Percentiles rank a stretch among this genome's conserved stretches.
These are phyloP conservation scores for Scenedesmus sp. DNA, from an alignment of 163 green algal species.

Conservation along the genomic window DNA sequence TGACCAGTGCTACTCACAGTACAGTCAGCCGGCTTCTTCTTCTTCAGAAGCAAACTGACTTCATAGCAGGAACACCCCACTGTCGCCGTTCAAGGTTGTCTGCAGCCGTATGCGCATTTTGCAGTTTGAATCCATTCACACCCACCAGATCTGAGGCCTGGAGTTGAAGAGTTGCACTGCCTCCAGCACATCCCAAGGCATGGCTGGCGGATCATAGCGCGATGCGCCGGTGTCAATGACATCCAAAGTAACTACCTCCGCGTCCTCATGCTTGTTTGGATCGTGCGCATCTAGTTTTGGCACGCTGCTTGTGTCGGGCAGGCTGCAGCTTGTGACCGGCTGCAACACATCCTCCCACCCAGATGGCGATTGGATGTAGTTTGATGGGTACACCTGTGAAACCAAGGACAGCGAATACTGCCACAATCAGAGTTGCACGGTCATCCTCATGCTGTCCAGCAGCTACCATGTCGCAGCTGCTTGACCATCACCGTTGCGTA, in stretches of 20 bases:
- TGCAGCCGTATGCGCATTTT: too few relatives aligned
- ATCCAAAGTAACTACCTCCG: background rate
- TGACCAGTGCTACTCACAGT: too few relatives aligned
- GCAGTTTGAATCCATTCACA: background rate
- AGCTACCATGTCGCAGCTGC: too few relatives aligned
- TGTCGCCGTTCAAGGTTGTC: background rate
- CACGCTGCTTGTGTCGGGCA: background rate
- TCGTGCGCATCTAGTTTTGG: background rate
- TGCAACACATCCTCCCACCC: slow-evolving; percentile 30
- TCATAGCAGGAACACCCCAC: too few relatives aligned
- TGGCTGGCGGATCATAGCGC: background rate
- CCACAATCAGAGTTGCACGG: background rate
- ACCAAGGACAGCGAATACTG: background rate
- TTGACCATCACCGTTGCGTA: too few relatives aligned
- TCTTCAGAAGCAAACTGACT: too few relatives aligned
- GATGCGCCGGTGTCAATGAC: slow-evolving; percentile 38
- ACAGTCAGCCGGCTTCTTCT: too few relatives aligned
- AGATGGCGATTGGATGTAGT: slow-evolving; percentile 1
- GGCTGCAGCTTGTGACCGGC: slow-evolving; percentile 16
- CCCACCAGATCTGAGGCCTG: slow-evolving; percentile 38
- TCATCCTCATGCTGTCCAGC: too few relatives aligned
- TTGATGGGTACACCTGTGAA: slow-evolving; percentile 35
- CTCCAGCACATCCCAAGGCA: slow-evolving; percentile 45
- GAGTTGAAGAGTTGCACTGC: slow-evolving; percentile 29
- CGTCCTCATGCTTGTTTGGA: background rate